Conservation (phyloP, 768 basidiomycete species). For the Podaxis sp. region DNA sequence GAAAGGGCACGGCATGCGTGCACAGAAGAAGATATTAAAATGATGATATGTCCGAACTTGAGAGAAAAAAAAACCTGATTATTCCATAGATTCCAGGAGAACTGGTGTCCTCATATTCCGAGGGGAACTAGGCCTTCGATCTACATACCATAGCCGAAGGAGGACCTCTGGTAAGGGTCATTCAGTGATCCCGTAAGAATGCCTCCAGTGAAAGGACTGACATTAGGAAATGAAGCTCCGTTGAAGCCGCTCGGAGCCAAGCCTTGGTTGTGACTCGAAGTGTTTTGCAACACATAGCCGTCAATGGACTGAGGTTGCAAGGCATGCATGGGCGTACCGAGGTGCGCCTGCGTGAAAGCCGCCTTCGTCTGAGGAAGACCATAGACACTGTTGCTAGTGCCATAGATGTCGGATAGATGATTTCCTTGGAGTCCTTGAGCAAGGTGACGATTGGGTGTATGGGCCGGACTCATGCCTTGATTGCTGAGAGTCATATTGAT, state of each 20-base stretch:
- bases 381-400: slow-evolving; percentile 60
- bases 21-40: slow-evolving; percentile 33
- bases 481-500: slow-evolving; percentile 57
- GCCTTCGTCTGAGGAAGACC: slow-evolving; percentile 51
- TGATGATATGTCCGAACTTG: slow-evolving; percentile 34
- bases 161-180: slow-evolving; percentile 75
- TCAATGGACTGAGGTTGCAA: slow-evolving; percentile 76
- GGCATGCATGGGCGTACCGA: slow-evolving; percentile 53
- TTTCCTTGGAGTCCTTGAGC: slow-evolving; percentile 53
- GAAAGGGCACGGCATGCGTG: slow-evolving; percentile 30
- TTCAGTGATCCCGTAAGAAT: slow-evolving; percentile 53
- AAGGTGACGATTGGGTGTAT: slow-evolving; percentile 53
- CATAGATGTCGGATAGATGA: slow-evolving; percentile 62
- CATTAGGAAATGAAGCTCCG: slow-evolving; percentile 46
- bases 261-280: slow-evolving; percentile 61
- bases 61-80: slow-evolving; percentile 21
- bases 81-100: slow-evolving; percentile 18
- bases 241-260: slow-evolving; percentile 63
- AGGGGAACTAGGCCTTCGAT: slow-evolving; percentile 23
- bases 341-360: slow-evolving; percentile 56
- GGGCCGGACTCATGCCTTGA: slow-evolving; percentile 49
- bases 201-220: slow-evolving; percentile 52
- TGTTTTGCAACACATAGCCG: slow-evolving; percentile 77
- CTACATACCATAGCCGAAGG: slow-evolving; percentile 83
- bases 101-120: slow-evolving; percentile 23